These are phyloP conservation scores for Hortiboletus flavorubellus DNA, from an alignment of 768 basidiomycete species.

Conservation along the genomic window DNA sequence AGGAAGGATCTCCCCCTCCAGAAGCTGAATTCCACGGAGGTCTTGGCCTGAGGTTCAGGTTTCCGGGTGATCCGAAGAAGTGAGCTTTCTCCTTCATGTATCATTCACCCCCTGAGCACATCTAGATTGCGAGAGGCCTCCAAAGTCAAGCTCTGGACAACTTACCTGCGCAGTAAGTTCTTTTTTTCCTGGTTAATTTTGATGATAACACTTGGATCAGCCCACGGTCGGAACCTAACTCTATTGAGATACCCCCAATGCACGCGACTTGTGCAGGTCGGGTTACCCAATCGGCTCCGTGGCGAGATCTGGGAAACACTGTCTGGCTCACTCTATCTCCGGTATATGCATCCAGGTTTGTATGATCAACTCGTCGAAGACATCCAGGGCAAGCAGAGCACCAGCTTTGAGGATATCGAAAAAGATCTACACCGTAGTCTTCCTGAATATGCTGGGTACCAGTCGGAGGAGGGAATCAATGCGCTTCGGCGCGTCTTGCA, in stretches of 20 bases:
- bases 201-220: conserved; percentile 37
- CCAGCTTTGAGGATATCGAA: conserved; percentile 97
- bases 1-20: conserved; percentile 42
- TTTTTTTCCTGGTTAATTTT: background rate
- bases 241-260: conserved; percentile 94
- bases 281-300: conserved; percentile 88
- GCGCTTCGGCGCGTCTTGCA: conserved; percentile 87
- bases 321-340: conserved; percentile 89
- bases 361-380: conserved; percentile 75
- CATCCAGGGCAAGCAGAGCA: conserved; percentile 73
- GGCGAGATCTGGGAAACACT: conserved; percentile 99
- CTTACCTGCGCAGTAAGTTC: conserved; percentile 71
- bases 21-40: conserved; percentile 71
- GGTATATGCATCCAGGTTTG: conserved; percentile 80
- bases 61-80: conserved; percentile 93
- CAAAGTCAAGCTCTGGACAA: conserved; percentile 94
- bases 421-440: conserved; percentile 95
- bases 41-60: conserved; percentile 79
- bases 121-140: conserved; percentile 80
- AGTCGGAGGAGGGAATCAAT: conserved; percentile 80
- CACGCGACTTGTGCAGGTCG: conserved; percentile 96
- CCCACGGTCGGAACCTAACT: conserved; percentile 92
- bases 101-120: conserved; percentile 10
- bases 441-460: conserved; percentile 96
- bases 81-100: conserved; percentile 34